These are phyloP conservation scores for Septoria linicola DNA, from an alignment of 2,329 filamentous ascomycete species.

Conservation along the genomic window DNA sequence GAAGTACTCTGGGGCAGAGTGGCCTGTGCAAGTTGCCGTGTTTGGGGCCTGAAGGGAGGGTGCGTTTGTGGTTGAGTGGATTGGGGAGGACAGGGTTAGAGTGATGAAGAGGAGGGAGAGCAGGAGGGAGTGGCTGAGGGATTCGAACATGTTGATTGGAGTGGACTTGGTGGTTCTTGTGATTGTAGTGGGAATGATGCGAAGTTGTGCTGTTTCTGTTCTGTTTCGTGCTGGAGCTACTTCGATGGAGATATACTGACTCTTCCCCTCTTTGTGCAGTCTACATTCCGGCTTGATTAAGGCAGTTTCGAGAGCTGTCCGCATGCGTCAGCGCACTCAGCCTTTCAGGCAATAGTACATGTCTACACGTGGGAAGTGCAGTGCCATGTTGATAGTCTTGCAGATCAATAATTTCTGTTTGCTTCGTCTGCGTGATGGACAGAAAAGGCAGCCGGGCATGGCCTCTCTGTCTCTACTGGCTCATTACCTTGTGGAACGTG, in stretches of 20 bases:
- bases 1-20: background rate
- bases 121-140: background rate
- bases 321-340: background rate
- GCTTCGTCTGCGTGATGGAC: background rate
- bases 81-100: background rate
- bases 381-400: background rate
- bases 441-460: background rate
- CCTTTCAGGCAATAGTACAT: too few relatives aligned
- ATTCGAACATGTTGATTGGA: background rate
- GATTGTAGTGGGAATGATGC: background rate
- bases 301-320: background rate
- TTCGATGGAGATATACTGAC: background rate
- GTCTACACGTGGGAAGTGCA: background rate
- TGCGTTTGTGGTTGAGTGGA: background rate
- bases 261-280: background rate
- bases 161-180: background rate
- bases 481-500: background rate
- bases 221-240: background rate
- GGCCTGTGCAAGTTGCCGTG: background rate
- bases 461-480: background rate
- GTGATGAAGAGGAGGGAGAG: background rate
- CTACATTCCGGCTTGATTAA: slow-evolving; percentile 6
- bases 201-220: too few relatives aligned
- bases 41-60: background rate
- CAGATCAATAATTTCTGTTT: background rate